phyloP scores from a whole-genome alignment of 2,329 filamentous ascomycete genomes.

The Pestalotiopsis sp. region DNA sequence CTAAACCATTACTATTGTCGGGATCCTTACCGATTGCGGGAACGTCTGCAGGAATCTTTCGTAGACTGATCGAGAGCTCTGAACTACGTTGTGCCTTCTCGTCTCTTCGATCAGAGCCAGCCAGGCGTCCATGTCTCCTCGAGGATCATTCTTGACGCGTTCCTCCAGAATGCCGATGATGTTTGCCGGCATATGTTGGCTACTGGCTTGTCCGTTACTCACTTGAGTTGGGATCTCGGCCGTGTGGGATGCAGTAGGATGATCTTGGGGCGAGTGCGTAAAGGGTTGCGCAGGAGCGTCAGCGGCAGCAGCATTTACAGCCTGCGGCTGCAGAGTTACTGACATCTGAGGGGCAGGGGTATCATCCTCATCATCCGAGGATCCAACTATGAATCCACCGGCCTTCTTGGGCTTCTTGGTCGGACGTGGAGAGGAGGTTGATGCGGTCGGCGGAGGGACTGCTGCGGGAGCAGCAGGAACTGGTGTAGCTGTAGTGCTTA shows the following conservation, averaged over 20 bases:
- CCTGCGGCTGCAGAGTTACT: slow-evolving; percentile 22
- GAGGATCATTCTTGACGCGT: slow-evolving; percentile 87
- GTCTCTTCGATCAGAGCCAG: slow-evolving; percentile 83
- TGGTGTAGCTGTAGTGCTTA: slow-evolving; percentile 26
- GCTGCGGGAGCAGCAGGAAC: slow-evolving; percentile 12
- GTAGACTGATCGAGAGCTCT: slow-evolving; percentile 78
- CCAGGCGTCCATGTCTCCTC: slow-evolving; percentile 93
- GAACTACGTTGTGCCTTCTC: slow-evolving; percentile 77
- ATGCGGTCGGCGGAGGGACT: slow-evolving; percentile 26
- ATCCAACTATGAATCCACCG: slow-evolving; percentile 62
- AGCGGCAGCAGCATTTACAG: slow-evolving; percentile 21
- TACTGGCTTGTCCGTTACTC: slow-evolving; percentile 13
- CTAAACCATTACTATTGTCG: not conserved
- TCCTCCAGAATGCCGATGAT: slow-evolving; percentile 82
- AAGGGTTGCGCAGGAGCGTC: slow-evolving; percentile 19
- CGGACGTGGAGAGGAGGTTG: slow-evolving; percentile 35
- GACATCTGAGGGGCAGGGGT: slow-evolving; percentile 19
- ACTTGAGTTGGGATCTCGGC: slow-evolving; percentile 14
- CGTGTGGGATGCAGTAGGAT: slow-evolving; percentile 22
- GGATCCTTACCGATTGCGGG: slow-evolving; percentile 78
- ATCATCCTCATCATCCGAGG: slow-evolving; percentile 59
- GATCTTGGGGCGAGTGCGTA: slow-evolving; percentile 25
- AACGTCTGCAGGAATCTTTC: slow-evolving; percentile 87
- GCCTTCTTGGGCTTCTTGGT: slow-evolving; percentile 61
- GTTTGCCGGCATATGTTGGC: slow-evolving; percentile 58